Conservation (phyloP, 768 basidiomycete genomes). For the Russula dissimulans region DNA sequence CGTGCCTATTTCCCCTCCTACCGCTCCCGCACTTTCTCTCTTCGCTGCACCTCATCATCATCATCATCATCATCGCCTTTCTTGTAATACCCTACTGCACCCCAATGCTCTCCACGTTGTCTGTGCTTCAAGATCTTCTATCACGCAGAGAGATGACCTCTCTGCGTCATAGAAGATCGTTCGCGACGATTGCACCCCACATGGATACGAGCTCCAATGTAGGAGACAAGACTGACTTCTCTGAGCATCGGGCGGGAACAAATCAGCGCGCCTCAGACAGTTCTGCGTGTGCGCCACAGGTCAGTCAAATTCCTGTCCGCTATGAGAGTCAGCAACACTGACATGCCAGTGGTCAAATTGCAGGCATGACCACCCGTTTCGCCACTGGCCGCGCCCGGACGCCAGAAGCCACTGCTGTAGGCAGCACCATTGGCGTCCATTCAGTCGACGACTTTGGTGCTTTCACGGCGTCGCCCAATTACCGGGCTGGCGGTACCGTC, state of each 20-base stretch:
- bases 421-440: no score
- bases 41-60: background rate
- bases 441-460: no score
- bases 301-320: background rate
- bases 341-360: background rate
- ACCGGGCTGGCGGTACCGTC: no score
- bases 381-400: background rate
- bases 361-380: background rate
- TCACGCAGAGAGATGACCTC: no score
- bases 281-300: conserved; percentile 1
- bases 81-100: background rate
- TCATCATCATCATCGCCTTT: background rate
- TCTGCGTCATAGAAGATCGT: background rate
- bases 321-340: background rate
- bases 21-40: background rate
- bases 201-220: background rate
- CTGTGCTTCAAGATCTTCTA: no score
- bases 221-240: no score
- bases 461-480: background rate
- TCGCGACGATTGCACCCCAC: background rate
- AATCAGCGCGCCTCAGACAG: background rate
- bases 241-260: background rate
- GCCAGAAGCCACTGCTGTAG: background rate
- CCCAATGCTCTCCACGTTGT: background rate
- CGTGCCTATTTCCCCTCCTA: background rate